Conservation (phyloP, 202 grass and related monocot species). For the Schoenoplectus triqueter region DNA sequence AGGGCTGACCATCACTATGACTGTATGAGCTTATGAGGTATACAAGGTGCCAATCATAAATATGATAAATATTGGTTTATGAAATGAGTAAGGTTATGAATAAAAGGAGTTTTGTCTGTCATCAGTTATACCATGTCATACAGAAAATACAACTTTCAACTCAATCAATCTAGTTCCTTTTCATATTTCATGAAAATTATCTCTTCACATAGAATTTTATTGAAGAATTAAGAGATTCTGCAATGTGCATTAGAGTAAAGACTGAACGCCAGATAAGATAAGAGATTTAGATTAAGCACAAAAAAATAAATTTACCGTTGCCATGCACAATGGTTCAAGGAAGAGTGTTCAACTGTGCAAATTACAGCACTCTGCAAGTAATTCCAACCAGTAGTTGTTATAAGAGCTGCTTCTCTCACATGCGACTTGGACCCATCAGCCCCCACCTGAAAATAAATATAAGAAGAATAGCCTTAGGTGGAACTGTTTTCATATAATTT, state of each 20-base stretch:
- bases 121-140: background rate
- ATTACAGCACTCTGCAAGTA: slow-evolving; percentile 86
- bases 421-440: slow-evolving; percentile 87
- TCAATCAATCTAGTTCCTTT: background rate
- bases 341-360: slow-evolving; percentile 81
- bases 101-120: background rate
- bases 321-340: slow-evolving; percentile 73
- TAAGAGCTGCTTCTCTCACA: slow-evolving; percentile 72
- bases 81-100: too few species aligned
- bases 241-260: background rate
- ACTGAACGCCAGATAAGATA: background rate
- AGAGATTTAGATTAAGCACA: background rate
- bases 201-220: slow-evolving; percentile 11
- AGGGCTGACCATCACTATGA: background rate
- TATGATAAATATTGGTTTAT: background rate
- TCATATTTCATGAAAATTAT: background rate
- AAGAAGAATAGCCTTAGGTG: background rate
- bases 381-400: slow-evolving; percentile 84
- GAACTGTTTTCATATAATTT: background rate
- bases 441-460: slow-evolving; percentile 58
- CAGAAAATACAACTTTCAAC: background rate
- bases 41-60: background rate
- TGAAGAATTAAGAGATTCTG: background rate
- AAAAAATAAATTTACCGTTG: slow-evolving; percentile 41
- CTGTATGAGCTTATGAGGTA: slow-evolving; percentile 51